These are phyloP conservation scores for Boletus reticulatus DNA, from an alignment of 768 basidiomycete genomes.

Conservation along the genomic window DNA sequence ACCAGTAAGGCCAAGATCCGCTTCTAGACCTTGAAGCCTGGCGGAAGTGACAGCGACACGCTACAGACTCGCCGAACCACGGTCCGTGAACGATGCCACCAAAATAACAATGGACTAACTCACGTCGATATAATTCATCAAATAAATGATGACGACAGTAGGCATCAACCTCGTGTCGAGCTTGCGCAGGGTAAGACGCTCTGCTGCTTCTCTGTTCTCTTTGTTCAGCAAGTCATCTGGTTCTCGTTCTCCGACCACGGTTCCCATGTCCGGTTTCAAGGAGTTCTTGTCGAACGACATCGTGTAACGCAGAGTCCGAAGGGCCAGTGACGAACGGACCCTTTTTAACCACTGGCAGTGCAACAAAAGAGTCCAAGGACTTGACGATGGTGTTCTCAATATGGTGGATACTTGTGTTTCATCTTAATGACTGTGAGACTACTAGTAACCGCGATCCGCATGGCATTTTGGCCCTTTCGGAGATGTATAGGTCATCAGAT, in stretches of 20 bases:
- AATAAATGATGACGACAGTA: conserved; percentile 23
- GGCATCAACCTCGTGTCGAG: conserved; percentile 31
- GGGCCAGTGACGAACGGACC: not conserved
- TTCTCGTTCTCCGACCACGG: not conserved
- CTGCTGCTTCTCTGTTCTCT: conserved; percentile 16
- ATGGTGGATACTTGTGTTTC: not conserved
- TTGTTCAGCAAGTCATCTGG: conserved; percentile 9
- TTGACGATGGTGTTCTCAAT: not conserved
- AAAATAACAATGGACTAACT: not conserved
- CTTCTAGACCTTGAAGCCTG: conserved; percentile 38
- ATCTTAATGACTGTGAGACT: not conserved
- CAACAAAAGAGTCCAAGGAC: not conserved
- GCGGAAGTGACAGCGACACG: conserved; percentile 40
- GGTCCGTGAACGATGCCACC: not conserved
- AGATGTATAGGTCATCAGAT: too few relatives aligned
- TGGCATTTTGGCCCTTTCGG: too few relatives aligned
- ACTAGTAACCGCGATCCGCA: too few relatives aligned
- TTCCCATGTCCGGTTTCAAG: conserved; percentile 2
- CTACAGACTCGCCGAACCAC: conserved; percentile 14
- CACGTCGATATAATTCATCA: conserved; percentile 29
- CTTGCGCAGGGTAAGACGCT: conserved; percentile 24
- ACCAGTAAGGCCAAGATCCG: conserved; percentile 38
- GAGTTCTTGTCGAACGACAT: conserved; percentile 7
- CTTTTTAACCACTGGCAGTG: not conserved
- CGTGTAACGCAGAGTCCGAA: not conserved